These are phyloP conservation scores for Cardamine resedifolia DNA, from an alignment of 345 rosid species.

Conservation along the genomic window DNA sequence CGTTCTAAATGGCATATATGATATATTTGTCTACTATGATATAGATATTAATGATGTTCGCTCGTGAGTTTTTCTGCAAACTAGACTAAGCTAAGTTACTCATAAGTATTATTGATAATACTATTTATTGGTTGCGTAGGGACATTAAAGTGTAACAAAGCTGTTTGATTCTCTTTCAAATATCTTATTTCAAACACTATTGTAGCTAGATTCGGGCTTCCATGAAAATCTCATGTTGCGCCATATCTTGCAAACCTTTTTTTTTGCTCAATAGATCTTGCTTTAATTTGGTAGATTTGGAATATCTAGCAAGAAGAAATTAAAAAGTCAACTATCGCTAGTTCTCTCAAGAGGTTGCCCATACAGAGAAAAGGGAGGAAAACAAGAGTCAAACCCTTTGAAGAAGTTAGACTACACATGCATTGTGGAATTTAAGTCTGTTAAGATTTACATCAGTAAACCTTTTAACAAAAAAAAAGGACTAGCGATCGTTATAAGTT, in stretches of 20 bases:
- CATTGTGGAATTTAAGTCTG: neutral
- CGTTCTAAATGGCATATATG: neutral
- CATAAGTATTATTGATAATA: neutral
- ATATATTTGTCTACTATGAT: neutral
- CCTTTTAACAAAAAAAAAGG: neutral
- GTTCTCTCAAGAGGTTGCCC: neutral
- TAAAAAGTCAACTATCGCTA: conserved; percentile 19
- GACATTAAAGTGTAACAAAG: neutral
- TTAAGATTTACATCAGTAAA: neutral
- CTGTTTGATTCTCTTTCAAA: conserved; percentile 18
- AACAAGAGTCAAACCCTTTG: conserved; percentile 10
- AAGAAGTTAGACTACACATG: conserved; percentile 2
- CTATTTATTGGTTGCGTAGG: neutral
- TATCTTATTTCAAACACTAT: neutral
- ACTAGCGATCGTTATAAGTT: neutral
- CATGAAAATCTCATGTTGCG: conserved; percentile 26
- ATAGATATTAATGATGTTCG: neutral
- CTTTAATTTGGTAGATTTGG: conserved; percentile 20
- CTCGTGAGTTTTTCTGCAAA: neutral
- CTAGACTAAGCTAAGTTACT: neutral
- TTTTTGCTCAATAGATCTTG: conserved; percentile 9
- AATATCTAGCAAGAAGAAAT: conserved; percentile 16
- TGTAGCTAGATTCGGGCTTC: conserved; percentile 12
- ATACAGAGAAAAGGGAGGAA: neutral
- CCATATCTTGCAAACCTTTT: conserved; percentile 19